These are phyloP conservation scores for Aureobasidium zeae DNA, from an alignment of 2,329 filamentous ascomycete genomes.

Conservation along the genomic window DNA sequence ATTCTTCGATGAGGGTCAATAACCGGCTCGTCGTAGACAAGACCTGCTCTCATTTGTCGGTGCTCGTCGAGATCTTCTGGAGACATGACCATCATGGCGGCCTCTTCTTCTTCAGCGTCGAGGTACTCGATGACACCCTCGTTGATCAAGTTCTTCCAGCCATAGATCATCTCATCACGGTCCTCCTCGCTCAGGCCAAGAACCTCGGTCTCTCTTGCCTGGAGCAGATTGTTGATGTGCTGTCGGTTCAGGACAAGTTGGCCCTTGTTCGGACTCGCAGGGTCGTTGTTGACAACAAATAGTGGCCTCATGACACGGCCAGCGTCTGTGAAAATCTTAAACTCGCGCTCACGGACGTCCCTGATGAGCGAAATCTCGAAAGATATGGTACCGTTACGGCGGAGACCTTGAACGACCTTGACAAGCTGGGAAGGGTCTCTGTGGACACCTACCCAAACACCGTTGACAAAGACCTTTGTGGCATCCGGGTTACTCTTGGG, in stretches of 20 bases:
- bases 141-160: constrained; percentile 79
- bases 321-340: constrained; percentile 97
- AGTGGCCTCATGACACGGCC: constrained; percentile 89
- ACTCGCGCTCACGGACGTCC: constrained; percentile 93
- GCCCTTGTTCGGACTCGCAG: constrained; percentile 63
- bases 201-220: constrained; percentile 55
- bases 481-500: constrained; percentile 64
- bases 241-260: constrained; percentile 75
- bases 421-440: constrained; percentile 81
- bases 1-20: constrained; percentile 74
- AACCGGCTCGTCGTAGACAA: constrained; percentile 48
- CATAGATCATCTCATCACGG: constrained; percentile 55
- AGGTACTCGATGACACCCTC: constrained; percentile 89
- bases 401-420: constrained; percentile 32
- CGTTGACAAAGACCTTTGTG: constrained; percentile 97
- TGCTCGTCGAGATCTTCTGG: constrained; percentile 77
- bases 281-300: constrained; percentile 85
- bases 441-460: constrained; percentile 95
- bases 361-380: constrained; percentile 90
- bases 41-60: constrained; percentile 30
- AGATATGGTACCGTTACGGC: constrained; percentile 69
- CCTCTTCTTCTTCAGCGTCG: constrained; percentile 97
- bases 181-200: constrained; percentile 52
- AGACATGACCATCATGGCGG: constrained; percentile 98
- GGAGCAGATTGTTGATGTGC: constrained; percentile 67